Evolutionary conservation across 805 yeast genomes (phyloP).

Genomic region (Blastobotrys terrestris): DNA sequence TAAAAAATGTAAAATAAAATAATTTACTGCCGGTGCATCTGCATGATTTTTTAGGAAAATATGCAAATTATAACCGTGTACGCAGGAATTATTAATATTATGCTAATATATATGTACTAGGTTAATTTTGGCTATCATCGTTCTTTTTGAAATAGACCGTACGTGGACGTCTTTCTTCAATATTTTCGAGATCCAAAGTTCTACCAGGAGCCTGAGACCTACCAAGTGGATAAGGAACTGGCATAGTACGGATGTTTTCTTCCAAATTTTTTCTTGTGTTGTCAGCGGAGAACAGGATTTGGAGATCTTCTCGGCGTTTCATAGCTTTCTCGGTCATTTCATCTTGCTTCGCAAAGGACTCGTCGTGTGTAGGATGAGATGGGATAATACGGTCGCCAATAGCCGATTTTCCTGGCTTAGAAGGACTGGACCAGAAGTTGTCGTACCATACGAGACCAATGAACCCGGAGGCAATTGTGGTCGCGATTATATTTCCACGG

Average conservation of each 20-base stretch:
- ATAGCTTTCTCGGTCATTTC: constrained; percentile 9
- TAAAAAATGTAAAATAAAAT: not conserved
- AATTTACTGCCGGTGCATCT: not conserved
- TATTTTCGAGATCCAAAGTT: constrained; percentile 18
- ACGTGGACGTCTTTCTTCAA: constrained; percentile 28
- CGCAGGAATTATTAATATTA: not conserved
- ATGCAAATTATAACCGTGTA: not conserved
- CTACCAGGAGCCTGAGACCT: constrained; percentile 23
- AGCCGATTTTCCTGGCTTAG: constrained; percentile 12
- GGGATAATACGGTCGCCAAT: constrained; percentile 21
- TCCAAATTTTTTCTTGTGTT: constrained; percentile 12
- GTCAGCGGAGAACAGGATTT: constrained; percentile 12
- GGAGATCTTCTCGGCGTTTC: constrained; percentile 11
- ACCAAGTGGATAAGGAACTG: constrained; percentile 26
- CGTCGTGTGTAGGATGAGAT: constrained; percentile 10
- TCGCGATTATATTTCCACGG: not conserved
- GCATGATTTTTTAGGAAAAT: not conserved
- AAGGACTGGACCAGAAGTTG: constrained; percentile 9
- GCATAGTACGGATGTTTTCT: constrained; percentile 21
- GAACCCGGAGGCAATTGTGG: constrained; percentile 8
- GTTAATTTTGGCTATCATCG: not conserved
- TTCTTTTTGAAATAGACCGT: constrained; percentile 11
- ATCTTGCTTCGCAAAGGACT: constrained; percentile 10
- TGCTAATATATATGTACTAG: not conserved
- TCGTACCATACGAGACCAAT: constrained; percentile 19